Evolutionary conservation across 1,284 basidiomycete genomes (phyloP), one percentile per base, ranked within the genome.

Genomic region (Microstroma glucosiphilum): DNA sequence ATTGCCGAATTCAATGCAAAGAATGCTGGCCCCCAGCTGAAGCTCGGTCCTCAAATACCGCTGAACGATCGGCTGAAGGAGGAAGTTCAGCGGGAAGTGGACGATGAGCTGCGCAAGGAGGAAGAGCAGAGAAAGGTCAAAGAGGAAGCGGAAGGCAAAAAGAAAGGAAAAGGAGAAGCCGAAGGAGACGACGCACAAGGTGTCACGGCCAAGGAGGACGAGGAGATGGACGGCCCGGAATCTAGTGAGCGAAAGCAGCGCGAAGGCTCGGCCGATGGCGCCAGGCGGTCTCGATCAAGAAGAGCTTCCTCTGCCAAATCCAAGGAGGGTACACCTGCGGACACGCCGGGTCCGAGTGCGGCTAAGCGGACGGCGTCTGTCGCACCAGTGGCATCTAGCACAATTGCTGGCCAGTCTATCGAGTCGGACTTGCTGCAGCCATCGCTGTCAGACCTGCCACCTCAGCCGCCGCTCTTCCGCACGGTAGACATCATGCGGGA

Each of bases 401-500:
- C 19, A 21, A 26, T 23, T 19, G 51, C 13, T 23, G 51, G 17
- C 2, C 21, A 54, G 19, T 6, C 59, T 2, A 46, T 11, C 43
- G 11, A 17, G n/a, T 55, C 63, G 0, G 75, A 68, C 9, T 64
- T 78, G n/a, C 63, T 73, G 12, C 71, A 86, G 9, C 90, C 91
- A 0, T 82, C 85, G n/a, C 83, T 87, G 60, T 77, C 84, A 21
- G 92, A 96, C 63, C 82, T 93, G 42, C 85, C 86, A 2, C 92
- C 92, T 1, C 77, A 75, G 61, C 89, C 91, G 0, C 83, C 87
- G 0, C 83, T 86, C 1, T 96, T 96, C 82, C 88, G 89, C 71
- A 88, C 88, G 1, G 82, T 89, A 1, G 96, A 99, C 77, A 86
- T 98, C 25, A 88, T 90, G 77, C 84, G 93, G 58, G 96, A 98